phyloP scores from a whole-genome alignment of 176 grass and related monocot genomes.

The Avena atlantica region DNA sequence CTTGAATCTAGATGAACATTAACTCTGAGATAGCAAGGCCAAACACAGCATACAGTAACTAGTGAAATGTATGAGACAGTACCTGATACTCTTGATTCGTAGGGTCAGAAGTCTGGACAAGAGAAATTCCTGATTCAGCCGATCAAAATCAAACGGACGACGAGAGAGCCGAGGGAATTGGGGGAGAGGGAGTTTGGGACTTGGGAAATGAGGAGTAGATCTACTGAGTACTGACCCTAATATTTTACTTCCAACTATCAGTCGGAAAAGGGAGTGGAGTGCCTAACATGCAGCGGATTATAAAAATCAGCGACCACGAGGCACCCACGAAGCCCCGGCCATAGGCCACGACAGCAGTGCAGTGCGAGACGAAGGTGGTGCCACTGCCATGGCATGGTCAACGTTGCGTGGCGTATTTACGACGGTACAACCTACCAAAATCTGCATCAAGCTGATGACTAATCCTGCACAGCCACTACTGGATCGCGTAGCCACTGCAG shows the following conservation, averaged over 20 bases:
- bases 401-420: no score
- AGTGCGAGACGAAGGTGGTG: no score
- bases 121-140: not conserved
- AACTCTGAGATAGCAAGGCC: not conserved
- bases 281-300: no score
- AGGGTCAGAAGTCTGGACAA: not conserved
- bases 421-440: not conserved
- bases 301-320: not conserved
- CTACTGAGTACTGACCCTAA: not conserved
- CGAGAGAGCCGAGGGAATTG: not conserved
- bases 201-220: not conserved
- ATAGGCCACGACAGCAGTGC: not conserved
- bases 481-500: not conserved
- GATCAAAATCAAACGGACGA: not conserved
- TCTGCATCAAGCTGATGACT: not conserved
- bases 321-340: no score
- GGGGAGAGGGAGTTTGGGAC: not conserved
- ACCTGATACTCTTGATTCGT: not conserved
- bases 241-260: not conserved
- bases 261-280: not conserved
- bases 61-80: not conserved
- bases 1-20: not conserved
- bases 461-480: constrained; percentile 1
- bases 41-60: not conserved
- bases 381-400: no score